Evolutionary conservation across 352 stramenopile species (phyloP).

Genomic region (Plasmopara muralis): DNA sequence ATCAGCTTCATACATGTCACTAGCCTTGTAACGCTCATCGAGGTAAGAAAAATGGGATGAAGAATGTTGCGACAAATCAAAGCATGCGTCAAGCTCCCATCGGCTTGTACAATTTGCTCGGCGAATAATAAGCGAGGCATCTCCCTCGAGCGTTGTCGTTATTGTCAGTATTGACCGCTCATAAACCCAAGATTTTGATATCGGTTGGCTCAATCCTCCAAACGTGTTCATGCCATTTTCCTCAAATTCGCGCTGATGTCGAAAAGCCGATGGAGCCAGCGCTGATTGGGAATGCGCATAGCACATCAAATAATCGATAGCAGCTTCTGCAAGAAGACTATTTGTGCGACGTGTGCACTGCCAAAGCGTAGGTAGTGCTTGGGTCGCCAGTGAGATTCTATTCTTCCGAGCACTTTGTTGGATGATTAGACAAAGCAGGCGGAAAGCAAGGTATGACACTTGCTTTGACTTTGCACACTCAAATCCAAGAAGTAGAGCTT

Average conservation of each 20-base stretch:
- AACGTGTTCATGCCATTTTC: constrained; percentile 2
- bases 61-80: constrained; percentile 18
- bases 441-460: too few species aligned
- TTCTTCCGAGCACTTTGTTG: constrained; percentile 32
- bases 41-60: neutral
- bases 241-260: constrained; percentile 2
- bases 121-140: constrained; percentile 39
- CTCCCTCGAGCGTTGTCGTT: neutral
- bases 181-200: too few species aligned
- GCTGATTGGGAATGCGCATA: constrained; percentile 55
- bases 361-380: constrained; percentile 49
- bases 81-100: constrained; percentile 33
- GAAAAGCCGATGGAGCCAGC: constrained; percentile 31
- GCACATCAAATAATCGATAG: constrained; percentile 9
- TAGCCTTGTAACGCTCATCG: too few species aligned
- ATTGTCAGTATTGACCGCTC: too few species aligned
- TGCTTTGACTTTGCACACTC: too few species aligned
- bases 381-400: constrained; percentile 36
- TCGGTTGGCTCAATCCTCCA: too few species aligned
- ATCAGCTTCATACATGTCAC: too few species aligned
- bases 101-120: constrained; percentile 44
- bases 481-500: too few species aligned
- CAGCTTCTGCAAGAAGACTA: constrained; percentile 3
- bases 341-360: constrained; percentile 31
- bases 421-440: too few species aligned